Conservation (phyloP, 768 basidiomycete genomes). For the Rhodocollybia butyracea region DNA sequence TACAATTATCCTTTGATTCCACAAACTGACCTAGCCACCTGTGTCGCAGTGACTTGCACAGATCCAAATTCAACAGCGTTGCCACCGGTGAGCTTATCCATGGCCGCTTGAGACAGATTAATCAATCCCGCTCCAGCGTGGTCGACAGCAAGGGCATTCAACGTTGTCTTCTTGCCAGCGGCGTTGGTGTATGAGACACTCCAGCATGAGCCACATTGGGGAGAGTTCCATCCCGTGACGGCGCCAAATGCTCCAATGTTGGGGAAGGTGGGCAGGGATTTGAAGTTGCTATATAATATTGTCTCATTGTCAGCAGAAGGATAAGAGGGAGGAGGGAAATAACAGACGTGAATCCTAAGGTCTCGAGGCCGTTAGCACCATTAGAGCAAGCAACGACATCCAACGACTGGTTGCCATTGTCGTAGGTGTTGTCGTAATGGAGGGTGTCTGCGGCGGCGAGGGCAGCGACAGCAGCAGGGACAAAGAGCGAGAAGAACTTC, state of each 20-base stretch:
- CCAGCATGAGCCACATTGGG: constrained; percentile 44
- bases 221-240: constrained; percentile 32
- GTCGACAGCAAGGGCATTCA: constrained; percentile 38
- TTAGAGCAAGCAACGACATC: constrained; percentile 36
- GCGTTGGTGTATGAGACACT: constrained; percentile 27
- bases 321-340: too few relatives aligned
- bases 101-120: constrained; percentile 48
- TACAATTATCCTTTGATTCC: constrained; percentile 44
- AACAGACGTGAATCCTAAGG: constrained; percentile 26
- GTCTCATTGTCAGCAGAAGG: not conserved
- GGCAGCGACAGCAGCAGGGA: constrained; percentile 17
- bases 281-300: too few relatives aligned
- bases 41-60: constrained; percentile 37
- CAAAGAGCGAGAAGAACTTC: constrained; percentile 20
- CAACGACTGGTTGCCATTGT: constrained; percentile 16
- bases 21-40: constrained; percentile 47
- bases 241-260: constrained; percentile 46
- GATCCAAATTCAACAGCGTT: constrained; percentile 46
- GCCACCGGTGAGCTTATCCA: constrained; percentile 50
- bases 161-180: constrained; percentile 13
- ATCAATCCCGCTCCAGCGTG: constrained; percentile 32
- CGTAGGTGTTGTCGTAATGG: constrained; percentile 57
- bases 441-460: constrained; percentile 60
- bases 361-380: constrained; percentile 33
- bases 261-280: constrained; percentile 56